These are phyloP conservation scores for Hemisphaericaspora subhashii DNA, from an alignment of 1,139 yeast species.

Conservation along the genomic window DNA sequence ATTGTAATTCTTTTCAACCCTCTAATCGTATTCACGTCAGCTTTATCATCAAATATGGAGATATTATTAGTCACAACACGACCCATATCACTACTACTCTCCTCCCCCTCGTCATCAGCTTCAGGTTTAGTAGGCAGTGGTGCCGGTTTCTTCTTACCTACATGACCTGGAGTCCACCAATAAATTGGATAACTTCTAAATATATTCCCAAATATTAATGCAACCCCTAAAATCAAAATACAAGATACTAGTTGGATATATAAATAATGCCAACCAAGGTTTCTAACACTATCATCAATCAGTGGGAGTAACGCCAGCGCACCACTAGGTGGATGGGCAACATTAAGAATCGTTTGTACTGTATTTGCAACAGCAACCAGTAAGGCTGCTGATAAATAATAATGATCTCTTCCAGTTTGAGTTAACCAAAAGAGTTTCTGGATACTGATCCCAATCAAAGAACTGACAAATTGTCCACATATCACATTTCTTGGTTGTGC, in stretches of 20 bases:
- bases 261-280: constrained; percentile 68
- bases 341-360: constrained; percentile 55
- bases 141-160: constrained; percentile 4
- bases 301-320: constrained; percentile 68
- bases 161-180: constrained; percentile 58
- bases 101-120: neutral
- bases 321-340: constrained; percentile 76
- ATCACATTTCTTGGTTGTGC: constrained; percentile 68
- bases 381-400: constrained; percentile 64
- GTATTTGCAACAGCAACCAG: constrained; percentile 59
- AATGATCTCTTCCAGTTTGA: constrained; percentile 39
- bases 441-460: constrained; percentile 56
- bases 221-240: constrained; percentile 51
- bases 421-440: constrained; percentile 53
- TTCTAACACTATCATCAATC: constrained; percentile 44
- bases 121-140: neutral
- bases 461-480: constrained; percentile 55
- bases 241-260: constrained; percentile 57
- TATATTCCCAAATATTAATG: constrained; percentile 57
- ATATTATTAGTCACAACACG: neutral
- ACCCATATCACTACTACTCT: neutral
- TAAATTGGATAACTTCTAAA: constrained; percentile 55
- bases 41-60: neutral
- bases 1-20: constrained; percentile 19
- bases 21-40: neutral